A percentile compares a stretch with the other conserved stretches of the same genome.
Conservation (phyloP, 208 protist species). For the Crithidia fasciculata region DNA sequence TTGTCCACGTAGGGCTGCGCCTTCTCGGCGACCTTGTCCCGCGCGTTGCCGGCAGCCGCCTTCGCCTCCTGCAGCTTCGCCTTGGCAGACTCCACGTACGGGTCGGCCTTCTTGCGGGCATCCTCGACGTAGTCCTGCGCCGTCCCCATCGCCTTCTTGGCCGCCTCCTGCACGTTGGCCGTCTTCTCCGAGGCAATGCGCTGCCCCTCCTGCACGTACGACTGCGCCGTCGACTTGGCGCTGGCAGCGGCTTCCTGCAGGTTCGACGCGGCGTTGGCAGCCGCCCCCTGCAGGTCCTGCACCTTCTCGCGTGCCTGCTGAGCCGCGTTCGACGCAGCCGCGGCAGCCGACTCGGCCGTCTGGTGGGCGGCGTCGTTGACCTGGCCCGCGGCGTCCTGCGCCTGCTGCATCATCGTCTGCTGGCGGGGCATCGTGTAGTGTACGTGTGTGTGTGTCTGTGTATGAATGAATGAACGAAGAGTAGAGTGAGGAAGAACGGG, state of each 20-base stretch:
- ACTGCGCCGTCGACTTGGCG: slow-evolving; percentile 35
- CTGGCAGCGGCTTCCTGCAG: slow-evolving; percentile 23
- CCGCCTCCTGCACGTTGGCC: slow-evolving; percentile 30
- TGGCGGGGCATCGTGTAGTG: background rate
- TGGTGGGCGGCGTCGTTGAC: slow-evolving; percentile 4
- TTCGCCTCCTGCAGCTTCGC: slow-evolving; percentile 33
- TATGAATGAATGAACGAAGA: no score
- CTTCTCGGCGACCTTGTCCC: slow-evolving; percentile 27
- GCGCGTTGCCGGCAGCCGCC: slow-evolving; percentile 33
- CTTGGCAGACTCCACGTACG: slow-evolving; percentile 42
- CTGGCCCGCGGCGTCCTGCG: slow-evolving; percentile 10
- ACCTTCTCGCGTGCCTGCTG: slow-evolving; percentile 21
- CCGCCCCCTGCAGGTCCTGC: no score
- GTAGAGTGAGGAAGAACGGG: no score
- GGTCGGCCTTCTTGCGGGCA: slow-evolving; percentile 41
- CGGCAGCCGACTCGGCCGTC: slow-evolving; percentile 1
- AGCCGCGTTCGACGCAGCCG: slow-evolving; percentile 12
- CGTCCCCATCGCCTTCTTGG: slow-evolving; percentile 34
- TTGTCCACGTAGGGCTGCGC: slow-evolving; percentile 33
- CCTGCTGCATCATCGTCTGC: slow-evolving; percentile 3
- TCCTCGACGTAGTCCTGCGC: slow-evolving; percentile 42
- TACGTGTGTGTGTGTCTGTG: no score
- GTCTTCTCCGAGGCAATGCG: slow-evolving; percentile 21
- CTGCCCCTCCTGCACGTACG: slow-evolving; percentile 34
- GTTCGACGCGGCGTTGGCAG: background rate